Conservation (phyloP, 352 stramenopile species). For the Phytophthora pini region DNA sequence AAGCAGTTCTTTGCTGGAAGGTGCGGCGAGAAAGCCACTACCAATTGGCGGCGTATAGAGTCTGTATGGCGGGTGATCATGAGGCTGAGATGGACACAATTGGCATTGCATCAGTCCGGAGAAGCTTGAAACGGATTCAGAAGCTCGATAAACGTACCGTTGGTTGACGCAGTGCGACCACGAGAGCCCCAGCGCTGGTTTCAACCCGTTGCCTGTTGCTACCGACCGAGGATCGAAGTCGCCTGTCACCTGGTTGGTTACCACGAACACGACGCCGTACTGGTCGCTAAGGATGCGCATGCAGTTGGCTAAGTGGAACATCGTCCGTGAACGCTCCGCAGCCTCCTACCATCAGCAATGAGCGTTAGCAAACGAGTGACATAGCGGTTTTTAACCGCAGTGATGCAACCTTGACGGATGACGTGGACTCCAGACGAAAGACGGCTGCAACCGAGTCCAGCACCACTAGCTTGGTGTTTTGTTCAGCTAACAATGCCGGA, state of each 20-base stretch:
- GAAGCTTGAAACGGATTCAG: conserved; percentile 1
- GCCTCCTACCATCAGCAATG: conserved; percentile 46
- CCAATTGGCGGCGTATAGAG: conserved; percentile 38
- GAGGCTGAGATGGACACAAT: conserved; percentile 38
- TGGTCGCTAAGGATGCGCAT: conserved; percentile 86
- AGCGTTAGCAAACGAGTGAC: neutral
- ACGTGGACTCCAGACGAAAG: conserved; percentile 75
- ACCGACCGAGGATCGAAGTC: conserved; percentile 51
- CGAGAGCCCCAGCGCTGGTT: conserved; percentile 75
- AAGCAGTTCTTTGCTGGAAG: conserved; percentile 38
- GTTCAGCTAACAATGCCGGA: conserved; percentile 66
- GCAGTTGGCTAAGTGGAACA: conserved; percentile 87
- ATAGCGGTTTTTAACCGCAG: neutral
- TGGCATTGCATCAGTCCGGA: conserved; percentile 11
- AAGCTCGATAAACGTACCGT: conserved; percentile 41
- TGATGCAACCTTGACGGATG: conserved; percentile 58
- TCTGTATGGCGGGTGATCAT: conserved; percentile 51
- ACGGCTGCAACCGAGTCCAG: conserved; percentile 83
- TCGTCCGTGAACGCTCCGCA: conserved; percentile 69
- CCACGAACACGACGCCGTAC: conserved; percentile 76
- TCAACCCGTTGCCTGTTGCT: conserved; percentile 34
- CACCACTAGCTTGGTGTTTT: conserved; percentile 83
- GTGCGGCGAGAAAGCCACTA: conserved; percentile 71
- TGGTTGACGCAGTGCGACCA: conserved; percentile 90
- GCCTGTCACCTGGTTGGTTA: conserved; percentile 85